phyloP scores from a whole-genome alignment of 2,329 filamentous ascomycete species.

The Fusarium lyarnte region DNA sequence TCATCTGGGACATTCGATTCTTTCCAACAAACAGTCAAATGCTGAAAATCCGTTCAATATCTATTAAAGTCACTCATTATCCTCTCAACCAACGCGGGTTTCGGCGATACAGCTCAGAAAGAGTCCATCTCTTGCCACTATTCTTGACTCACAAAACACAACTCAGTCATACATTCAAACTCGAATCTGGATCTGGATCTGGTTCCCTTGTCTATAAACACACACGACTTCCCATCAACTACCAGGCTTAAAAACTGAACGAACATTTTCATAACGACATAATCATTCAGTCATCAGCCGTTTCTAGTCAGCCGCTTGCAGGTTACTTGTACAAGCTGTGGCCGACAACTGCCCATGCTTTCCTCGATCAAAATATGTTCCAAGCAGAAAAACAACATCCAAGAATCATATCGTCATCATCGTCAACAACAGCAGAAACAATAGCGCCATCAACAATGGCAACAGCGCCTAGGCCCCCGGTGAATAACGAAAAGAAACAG shows the following conservation, averaged over 20 bases:
- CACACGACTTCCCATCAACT: slow-evolving; percentile 12
- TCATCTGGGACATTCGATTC: slow-evolving; percentile 18
- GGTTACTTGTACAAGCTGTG: slow-evolving; percentile 41
- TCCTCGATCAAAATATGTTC: slow-evolving; percentile 42
- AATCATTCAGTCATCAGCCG: slow-evolving; percentile 47
- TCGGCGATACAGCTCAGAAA: background rate
- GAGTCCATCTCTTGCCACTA: background rate
- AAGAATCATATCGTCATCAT: slow-evolving; percentile 35
- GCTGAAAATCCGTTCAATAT: background rate
- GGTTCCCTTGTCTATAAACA: slow-evolving; percentile 26
- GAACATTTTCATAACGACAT: slow-evolving; percentile 42
- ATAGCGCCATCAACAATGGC: slow-evolving; percentile 12
- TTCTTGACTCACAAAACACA: slow-evolving; percentile 1
- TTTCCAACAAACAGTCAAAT: background rate
- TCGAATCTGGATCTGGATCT: slow-evolving; percentile 6
- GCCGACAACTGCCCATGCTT: slow-evolving; percentile 37
- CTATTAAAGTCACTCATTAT: background rate
- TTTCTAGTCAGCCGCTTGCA: slow-evolving; percentile 40
- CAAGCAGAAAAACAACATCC: slow-evolving; percentile 37
- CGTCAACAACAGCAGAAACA: slow-evolving; percentile 24
- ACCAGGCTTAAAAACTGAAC: slow-evolving; percentile 20
- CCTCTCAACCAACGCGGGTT: background rate
- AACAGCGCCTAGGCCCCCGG: slow-evolving; percentile 21
- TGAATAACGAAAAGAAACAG: slow-evolving; percentile 17
- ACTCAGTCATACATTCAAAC: background rate